Base-by-base conservation (phyloP, 2,329 filamentous ascomycete genomes). In the Talaromyces amestolkiae region DNA sequence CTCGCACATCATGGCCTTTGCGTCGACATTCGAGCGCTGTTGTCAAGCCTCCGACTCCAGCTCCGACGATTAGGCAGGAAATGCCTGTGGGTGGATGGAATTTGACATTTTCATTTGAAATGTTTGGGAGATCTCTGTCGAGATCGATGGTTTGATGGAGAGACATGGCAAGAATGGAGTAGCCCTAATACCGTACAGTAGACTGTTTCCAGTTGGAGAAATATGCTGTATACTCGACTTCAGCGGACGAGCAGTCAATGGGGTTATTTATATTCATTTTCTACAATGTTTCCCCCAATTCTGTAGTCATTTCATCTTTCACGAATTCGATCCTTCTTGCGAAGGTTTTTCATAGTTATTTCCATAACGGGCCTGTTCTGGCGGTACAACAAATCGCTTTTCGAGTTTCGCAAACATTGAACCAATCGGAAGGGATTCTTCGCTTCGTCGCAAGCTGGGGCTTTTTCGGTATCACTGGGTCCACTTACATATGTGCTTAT, bases 21-120 rank as follows among this genome's bases (percentile, higher is more conserved):
- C 74, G 69, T 63, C 70, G 70, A 65, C 71, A 73, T 63, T 76
- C 73, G 7, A 75, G 62, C 1, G 68, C 69, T 9, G 72, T 64
- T 43, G 70, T 68, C 19, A 76, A 61, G 19, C 73, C 74, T 11
- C 67, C 73, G 7, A 74, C 68, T 6, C 73, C 74, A 15, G 69
- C 72, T 10, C 73, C 73, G 1, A 73, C 69, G 11, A 76, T 70
- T 1, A 74, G 66, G 33, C 71, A 63, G 8, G 66, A 66, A 41
- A 74, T 65, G 6, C 66, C 66, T 2, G 72, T 69, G 33, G 56
- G 13, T 49, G 70, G 65, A 53, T 63, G 51, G 19, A 37, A 49
- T 3, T 47, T 63, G 22, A 63, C 49, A 33, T 54, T 54, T 22
- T 41, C 17, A 24, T 19, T n/a, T 17, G 61, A 27, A 43, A 53